Conservation (phyloP, 2,329 filamentous ascomycete genomes). For the Aspergillus udagawae region DNA sequence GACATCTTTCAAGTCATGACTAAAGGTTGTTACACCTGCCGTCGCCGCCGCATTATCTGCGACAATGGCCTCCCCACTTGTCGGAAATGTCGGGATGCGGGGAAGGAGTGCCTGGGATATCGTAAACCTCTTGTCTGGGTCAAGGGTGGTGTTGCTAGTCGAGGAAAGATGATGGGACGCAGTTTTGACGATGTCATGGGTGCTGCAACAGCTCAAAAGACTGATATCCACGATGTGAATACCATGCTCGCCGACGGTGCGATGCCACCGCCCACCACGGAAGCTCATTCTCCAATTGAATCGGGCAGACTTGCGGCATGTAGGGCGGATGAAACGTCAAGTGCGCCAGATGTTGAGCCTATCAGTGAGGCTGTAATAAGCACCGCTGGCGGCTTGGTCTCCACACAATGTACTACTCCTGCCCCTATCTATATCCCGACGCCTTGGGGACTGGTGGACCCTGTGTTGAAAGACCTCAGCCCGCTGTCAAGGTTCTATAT, state of each 20-base stretch:
- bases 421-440: constrained; percentile 23
- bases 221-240: neutral
- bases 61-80: constrained; percentile 41
- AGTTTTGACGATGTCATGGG: constrained; percentile 41
- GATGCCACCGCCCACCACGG: neutral
- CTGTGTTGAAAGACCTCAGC: constrained; percentile 45
- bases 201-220: constrained; percentile 2
- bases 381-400: neutral
- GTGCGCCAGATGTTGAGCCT: neutral
- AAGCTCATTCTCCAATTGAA: constrained; percentile 10
- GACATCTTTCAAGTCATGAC: constrained; percentile 24
- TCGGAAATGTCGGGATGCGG: constrained; percentile 40
- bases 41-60: constrained; percentile 42
- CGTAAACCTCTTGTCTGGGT: constrained; percentile 42
- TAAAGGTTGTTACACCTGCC: constrained; percentile 43
- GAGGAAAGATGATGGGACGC: constrained; percentile 51
- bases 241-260: neutral
- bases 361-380: neutral
- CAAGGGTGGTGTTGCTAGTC: constrained; percentile 41
- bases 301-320: neutral
- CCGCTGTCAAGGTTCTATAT: constrained; percentile 45
- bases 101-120: constrained; percentile 43
- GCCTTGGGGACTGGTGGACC: constrained; percentile 43
- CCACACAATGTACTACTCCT: constrained; percentile 1
- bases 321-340: neutral